These are phyloP conservation scores for Brettanomyces bruxellensis DNA, from an alignment of 805 yeast species.

Conservation along the genomic window DNA sequence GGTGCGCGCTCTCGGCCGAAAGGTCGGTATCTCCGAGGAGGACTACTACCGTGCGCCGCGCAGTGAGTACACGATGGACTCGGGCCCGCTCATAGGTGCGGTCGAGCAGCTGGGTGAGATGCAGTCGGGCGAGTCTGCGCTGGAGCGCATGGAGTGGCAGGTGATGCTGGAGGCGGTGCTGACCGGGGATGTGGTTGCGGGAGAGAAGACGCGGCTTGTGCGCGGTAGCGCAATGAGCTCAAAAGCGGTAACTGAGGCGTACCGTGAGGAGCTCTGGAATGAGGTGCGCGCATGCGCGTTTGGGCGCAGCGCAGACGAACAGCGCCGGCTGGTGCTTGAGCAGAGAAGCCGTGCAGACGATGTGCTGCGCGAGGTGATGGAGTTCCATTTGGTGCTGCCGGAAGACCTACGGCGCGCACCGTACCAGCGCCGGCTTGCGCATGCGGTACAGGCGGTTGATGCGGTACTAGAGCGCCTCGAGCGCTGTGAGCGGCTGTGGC, in stretches of 20 bases:
- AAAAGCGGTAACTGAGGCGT: conserved; percentile 22
- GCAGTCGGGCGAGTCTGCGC: conserved; percentile 24
- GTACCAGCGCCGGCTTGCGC: conserved; percentile 18
- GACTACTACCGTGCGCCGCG: conserved; percentile 8
- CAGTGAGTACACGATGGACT: background rate
- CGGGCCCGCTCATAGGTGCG: background rate
- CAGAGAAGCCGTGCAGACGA: conserved; percentile 67
- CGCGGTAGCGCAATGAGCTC: conserved; percentile 29
- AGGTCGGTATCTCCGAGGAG: conserved; percentile 23
- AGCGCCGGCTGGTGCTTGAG: conserved; percentile 56
- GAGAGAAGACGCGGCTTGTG: conserved; percentile 75
- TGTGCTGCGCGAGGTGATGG: conserved; percentile 57
- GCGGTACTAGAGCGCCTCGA: conserved; percentile 52
- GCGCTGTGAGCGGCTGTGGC: conserved; percentile 68
- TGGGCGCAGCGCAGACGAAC: conserved; percentile 76
- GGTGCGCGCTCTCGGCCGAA: conserved; percentile 15
- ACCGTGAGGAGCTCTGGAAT: conserved; percentile 75
- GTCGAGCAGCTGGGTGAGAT: background rate
- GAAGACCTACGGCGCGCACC: conserved; percentile 12
- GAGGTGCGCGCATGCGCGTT: conserved; percentile 76
- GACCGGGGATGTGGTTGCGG: conserved; percentile 88
- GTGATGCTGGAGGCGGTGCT: conserved; percentile 83
- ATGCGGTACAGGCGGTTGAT: conserved; percentile 43
- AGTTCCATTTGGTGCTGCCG: conserved; percentile 47
- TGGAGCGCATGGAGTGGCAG: conserved; percentile 93